Base-by-base conservation (phyloP, 352 stramenopile genomes). In the Phytopythium vexans region DNA sequence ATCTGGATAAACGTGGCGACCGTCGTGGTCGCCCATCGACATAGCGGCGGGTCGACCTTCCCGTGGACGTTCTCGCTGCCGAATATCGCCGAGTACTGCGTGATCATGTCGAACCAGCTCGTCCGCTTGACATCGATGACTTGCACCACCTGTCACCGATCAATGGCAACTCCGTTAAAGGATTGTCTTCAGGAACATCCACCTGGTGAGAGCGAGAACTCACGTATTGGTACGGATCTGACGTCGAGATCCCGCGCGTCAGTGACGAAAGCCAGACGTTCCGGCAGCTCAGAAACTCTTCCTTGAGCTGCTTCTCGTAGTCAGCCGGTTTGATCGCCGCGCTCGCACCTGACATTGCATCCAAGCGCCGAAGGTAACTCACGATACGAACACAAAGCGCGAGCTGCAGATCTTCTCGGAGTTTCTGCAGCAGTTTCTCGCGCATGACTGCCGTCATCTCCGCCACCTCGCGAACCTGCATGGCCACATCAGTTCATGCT, bases 61-160 rank as follows among this genome's bases (percentile, higher is more conserved):
- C 80, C 80, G 15, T 90, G 66, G 8, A 92, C 65, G 59, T 86
- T 88, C 70, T 91, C 75, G 49, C 72, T 90, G 14, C 85, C 85
- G 46, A 96, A 96, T 54, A 96, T 96, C 8, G 87, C 87, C 42
- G 83, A 94, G 64, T 95, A 96, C 54, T 96, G 87, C 7, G 86
- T 96, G 49, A 96, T 90, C 70, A 94, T 83, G 43, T 96, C 86
- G 52, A 96, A 95, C 87, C 85, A 95, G 62, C 83, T 94, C 43
- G 87, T 89, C 33, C 87, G 72, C 62, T 94, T 94, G 36, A 88
- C 73, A 50, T 96, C 87, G 49, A 95, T 92, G 21, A 95, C 52
- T 85, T 94, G 81, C 33, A 92, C 77, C 21, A 85, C 82, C 82
- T 95, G 59, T 5, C 4, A 37, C 15, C 15, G 15, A 7, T 3